A percentile compares a stretch with the other conserved stretches of the same genome.
These are phyloP conservation scores for Claviceps sp. DNA, from an alignment of 2,329 filamentous ascomycete genomes.

Conservation along the genomic window DNA sequence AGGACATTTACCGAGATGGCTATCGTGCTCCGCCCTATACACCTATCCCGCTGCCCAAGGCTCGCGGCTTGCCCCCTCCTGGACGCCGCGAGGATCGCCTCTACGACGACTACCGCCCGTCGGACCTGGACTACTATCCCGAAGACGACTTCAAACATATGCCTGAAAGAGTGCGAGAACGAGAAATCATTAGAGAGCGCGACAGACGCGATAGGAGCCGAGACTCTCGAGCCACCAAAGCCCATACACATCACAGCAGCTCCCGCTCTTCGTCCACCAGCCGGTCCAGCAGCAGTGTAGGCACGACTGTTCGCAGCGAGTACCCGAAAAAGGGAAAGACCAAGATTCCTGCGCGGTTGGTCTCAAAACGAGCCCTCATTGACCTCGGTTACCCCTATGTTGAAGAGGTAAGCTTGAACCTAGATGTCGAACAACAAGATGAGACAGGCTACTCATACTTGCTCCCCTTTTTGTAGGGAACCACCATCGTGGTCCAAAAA, in stretches of 20 bases:
- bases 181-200: conserved; percentile 40
- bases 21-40: conserved; percentile 35
- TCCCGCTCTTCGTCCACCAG: conserved; percentile 34
- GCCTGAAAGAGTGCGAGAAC: conserved; percentile 46
- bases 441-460: not conserved
- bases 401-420: conserved; percentile 53
- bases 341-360: conserved; percentile 67
- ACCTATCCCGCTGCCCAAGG: conserved; percentile 57
- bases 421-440: conserved; percentile 9
- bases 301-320: conserved; percentile 41
- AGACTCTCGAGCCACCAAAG: conserved; percentile 26
- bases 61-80: conserved; percentile 46
- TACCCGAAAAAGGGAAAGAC: conserved; percentile 83
- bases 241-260: conserved; percentile 25
- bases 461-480: conserved; percentile 39
- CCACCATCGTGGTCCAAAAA: conserved; percentile 67
- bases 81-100: conserved; percentile 40
- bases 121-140: conserved; percentile 54
- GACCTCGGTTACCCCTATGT: conserved; percentile 78
- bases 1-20: conserved; percentile 34
- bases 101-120: conserved; percentile 53
- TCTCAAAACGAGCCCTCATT: conserved; percentile 67
- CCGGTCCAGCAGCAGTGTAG: conserved; percentile 32
- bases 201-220: conserved; percentile 29
- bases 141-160: conserved; percentile 59